phyloP scores from a whole-genome alignment of 108 stramenopile species.

The Nitzschia palea region DNA sequence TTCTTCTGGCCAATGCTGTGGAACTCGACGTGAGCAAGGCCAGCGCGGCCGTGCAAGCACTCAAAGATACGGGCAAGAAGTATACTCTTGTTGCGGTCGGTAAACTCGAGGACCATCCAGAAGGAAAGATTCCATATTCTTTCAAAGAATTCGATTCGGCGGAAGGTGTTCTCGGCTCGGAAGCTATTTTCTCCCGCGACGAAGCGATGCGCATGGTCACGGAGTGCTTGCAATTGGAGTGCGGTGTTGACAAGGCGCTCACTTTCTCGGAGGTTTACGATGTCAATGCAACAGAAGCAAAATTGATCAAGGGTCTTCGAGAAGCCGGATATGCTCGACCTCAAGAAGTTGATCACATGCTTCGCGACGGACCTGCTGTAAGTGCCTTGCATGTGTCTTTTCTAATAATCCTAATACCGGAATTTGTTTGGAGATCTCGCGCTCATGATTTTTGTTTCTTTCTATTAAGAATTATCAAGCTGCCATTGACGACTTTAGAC shows the following conservation, averaged over 20 bases:
- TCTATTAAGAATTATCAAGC: slow-evolving; percentile 37
- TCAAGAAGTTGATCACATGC: slow-evolving; percentile 84
- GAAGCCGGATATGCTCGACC: slow-evolving; percentile 72
- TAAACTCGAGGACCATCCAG: slow-evolving; percentile 61
- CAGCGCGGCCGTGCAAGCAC: slow-evolving; percentile 38
- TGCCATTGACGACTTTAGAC: slow-evolving; percentile 38
- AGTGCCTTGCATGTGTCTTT: slow-evolving; percentile 4
- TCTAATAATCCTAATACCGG: not conserved
- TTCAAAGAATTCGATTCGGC: slow-evolving; percentile 41
- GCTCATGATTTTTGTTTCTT: not conserved
- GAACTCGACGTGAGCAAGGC: slow-evolving; percentile 34
- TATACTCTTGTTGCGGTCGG: slow-evolving; percentile 78
- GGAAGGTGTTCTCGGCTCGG: slow-evolving; percentile 29
- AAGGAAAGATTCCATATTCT: slow-evolving; percentile 63
- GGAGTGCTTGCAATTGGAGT: slow-evolving; percentile 73
- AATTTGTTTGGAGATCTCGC: slow-evolving; percentile 3
- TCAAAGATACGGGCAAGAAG: slow-evolving; percentile 51
- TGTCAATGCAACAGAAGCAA: slow-evolving; percentile 49
- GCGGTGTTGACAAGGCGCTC: slow-evolving; percentile 51
- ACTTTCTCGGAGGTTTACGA: slow-evolving; percentile 45
- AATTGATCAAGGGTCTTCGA: slow-evolving; percentile 71
- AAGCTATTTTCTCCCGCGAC: slow-evolving; percentile 65
- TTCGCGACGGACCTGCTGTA: slow-evolving; percentile 36
- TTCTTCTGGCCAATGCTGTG: slow-evolving; percentile 63
- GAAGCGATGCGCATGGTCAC: slow-evolving; percentile 76